These are phyloP conservation scores for Aciculosporium take DNA, from an alignment of 2,329 filamentous ascomycete genomes.

Conservation along the genomic window DNA sequence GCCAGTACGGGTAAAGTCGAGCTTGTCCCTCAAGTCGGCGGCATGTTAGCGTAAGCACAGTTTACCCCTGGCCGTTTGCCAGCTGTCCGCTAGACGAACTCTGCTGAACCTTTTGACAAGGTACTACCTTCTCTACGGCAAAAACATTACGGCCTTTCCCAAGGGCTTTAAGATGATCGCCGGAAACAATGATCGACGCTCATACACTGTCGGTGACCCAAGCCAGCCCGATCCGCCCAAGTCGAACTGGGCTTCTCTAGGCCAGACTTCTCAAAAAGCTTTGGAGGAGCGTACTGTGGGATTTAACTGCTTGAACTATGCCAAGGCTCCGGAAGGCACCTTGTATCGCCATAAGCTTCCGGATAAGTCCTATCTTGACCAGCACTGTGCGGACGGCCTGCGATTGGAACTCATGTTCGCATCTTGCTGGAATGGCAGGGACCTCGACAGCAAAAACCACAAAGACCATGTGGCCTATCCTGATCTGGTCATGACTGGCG, in stretches of 20 bases:
- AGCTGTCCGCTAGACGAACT: background rate
- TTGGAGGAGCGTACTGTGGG: constrained; percentile 72
- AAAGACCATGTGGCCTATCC: constrained; percentile 65
- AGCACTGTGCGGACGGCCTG: constrained; percentile 67
- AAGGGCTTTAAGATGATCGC: constrained; percentile 69
- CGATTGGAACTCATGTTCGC: constrained; percentile 80
- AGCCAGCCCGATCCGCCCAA: constrained; percentile 49
- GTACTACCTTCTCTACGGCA: constrained; percentile 67
- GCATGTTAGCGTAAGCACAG: constrained; percentile 65
- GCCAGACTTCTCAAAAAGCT: constrained; percentile 50
- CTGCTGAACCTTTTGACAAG: constrained; percentile 25
- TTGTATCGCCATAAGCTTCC: constrained; percentile 73
- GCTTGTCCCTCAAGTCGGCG: constrained; percentile 59
- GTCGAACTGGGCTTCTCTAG: constrained; percentile 51
- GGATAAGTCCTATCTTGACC: constrained; percentile 64
- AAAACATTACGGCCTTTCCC: constrained; percentile 61
- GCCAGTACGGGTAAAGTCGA: constrained; percentile 47
- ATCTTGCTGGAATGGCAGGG: constrained; percentile 68
- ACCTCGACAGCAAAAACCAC: constrained; percentile 40
- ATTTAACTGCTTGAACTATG: constrained; percentile 91
- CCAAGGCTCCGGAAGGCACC: constrained; percentile 48
- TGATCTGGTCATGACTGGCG: constrained; percentile 58
- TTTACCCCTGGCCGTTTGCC: background rate
- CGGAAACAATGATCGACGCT: constrained; percentile 52
- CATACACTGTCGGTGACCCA: constrained; percentile 55